These are phyloP conservation scores for Abelmoschus esculentus DNA, from an alignment of 345 rosid genomes.

Conservation along the genomic window DNA sequence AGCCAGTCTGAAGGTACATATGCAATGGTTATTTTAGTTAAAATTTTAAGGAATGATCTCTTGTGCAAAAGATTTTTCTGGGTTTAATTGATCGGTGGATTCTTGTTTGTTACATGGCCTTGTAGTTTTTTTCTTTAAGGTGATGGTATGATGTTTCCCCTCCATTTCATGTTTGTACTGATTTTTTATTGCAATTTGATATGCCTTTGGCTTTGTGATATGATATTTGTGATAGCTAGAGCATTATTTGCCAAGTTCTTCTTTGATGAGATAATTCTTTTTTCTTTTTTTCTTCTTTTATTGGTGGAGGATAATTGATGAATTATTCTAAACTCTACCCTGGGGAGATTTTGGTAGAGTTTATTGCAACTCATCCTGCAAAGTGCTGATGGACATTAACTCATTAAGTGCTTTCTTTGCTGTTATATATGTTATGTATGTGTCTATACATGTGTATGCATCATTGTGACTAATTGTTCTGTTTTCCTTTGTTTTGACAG, in stretches of 20 bases:
- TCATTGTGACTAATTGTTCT: neutral
- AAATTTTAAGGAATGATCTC: neutral
- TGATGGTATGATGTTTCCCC: no score
- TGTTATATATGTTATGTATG: neutral
- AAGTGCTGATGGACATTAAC: neutral
- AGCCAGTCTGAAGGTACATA: conserved; percentile 55
- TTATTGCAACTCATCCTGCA: neutral
- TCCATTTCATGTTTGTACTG: neutral
- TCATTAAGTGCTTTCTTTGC: neutral
- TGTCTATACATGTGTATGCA: neutral
- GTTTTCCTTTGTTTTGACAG: conserved; percentile 27
- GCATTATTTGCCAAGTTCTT: neutral
- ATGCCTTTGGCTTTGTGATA: neutral
- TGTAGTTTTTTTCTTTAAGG: no score
- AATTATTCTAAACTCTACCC: neutral
- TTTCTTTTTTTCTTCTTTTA: neutral
- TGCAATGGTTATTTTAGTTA: neutral
- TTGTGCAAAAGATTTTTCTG: neutral
- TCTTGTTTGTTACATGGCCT: no score
- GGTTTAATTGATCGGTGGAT: neutral
- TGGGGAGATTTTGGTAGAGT: no score
- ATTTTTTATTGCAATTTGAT: conserved; percentile 1
- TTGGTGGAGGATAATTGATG: neutral
- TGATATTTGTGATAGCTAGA: neutral
- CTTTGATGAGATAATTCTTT: neutral